These are phyloP conservation scores for Alternaria metachromatica DNA, from an alignment of 2,329 filamentous ascomycete species.

Conservation along the genomic window DNA sequence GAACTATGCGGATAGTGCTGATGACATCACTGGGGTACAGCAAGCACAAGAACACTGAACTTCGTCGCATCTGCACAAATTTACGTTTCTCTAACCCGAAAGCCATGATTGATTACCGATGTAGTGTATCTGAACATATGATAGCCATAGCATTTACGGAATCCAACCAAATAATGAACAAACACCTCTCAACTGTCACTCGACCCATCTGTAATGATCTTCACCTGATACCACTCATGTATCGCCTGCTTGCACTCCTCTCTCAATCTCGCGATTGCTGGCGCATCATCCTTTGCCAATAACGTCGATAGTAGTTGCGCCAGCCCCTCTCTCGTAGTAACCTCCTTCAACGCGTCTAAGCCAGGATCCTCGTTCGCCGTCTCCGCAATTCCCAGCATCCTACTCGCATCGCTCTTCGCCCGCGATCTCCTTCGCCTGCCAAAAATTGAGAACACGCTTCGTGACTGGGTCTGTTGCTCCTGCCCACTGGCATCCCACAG, in stretches of 20 bases:
- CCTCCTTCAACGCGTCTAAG: conserved; percentile 26
- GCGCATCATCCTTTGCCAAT: conserved; percentile 17
- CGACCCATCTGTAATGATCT: neutral
- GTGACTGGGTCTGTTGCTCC: conserved; percentile 1
- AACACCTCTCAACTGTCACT: neutral
- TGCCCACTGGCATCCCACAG: conserved; percentile 30
- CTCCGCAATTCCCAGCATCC: conserved; percentile 17
- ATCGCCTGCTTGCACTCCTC: conserved; percentile 24
- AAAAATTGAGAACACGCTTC: conserved; percentile 2
- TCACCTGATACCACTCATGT: conserved; percentile 27
- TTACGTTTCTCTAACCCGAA: neutral
- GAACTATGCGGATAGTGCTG: neutral
- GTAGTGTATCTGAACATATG: neutral
- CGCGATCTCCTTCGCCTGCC: conserved; percentile 6
- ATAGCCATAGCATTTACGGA: neutral
- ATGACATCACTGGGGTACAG: conserved; percentile 12
- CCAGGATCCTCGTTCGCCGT: conserved; percentile 10
- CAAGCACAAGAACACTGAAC: neutral
- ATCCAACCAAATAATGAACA: neutral
- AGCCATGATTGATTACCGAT: neutral
- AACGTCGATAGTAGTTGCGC: conserved; percentile 35
- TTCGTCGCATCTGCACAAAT: neutral
- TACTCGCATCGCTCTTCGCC: conserved; percentile 15
- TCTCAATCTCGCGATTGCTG: conserved; percentile 16
- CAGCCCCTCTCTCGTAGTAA: conserved; percentile 30